phyloP scores from a whole-genome alignment of 148 eudicot genomes.

The Beta vulgaris region DNA sequence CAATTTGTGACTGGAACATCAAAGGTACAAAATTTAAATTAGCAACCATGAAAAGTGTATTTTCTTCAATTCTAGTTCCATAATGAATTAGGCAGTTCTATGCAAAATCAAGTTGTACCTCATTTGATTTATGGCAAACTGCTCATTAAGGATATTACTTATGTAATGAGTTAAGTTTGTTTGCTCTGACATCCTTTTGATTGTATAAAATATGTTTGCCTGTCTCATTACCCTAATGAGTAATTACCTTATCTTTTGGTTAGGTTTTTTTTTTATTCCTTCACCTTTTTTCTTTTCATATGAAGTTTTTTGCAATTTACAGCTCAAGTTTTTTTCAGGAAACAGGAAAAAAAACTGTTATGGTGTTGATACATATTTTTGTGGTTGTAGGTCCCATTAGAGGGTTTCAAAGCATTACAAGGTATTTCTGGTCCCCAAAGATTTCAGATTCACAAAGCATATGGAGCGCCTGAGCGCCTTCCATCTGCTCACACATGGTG shows the following conservation, averaged over 20 bases:
- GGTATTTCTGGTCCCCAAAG: conserved; percentile 98
- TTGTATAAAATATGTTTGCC: not conserved
- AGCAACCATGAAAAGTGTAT: not conserved
- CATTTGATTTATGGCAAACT: not conserved
- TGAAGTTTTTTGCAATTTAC: not conserved
- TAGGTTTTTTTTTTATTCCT: not conserved
- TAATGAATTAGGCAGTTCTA: not conserved
- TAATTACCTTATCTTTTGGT: not conserved
- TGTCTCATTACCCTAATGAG: not conserved
- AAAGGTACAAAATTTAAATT: conserved; percentile 50
- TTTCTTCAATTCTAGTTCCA: not conserved
- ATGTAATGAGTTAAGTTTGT: not conserved
- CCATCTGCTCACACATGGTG: conserved; percentile 99
- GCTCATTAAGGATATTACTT: not conserved
- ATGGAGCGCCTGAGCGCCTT: conserved; percentile 95
- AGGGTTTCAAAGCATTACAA: conserved; percentile 94
- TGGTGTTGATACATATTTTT: not conserved
- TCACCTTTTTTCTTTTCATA: not conserved
- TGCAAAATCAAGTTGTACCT: not conserved
- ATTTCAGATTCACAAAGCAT: conserved; percentile 95
- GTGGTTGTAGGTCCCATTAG: conserved; percentile 72
- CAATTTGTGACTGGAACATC: conserved; percentile 99
- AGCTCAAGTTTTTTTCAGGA: too few species aligned
- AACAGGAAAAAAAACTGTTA: not conserved
- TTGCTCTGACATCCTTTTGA: not conserved